These are phyloP conservation scores for Sugiyamaella valdiviana DNA, from an alignment of 805 yeast species.

Conservation along the genomic window DNA sequence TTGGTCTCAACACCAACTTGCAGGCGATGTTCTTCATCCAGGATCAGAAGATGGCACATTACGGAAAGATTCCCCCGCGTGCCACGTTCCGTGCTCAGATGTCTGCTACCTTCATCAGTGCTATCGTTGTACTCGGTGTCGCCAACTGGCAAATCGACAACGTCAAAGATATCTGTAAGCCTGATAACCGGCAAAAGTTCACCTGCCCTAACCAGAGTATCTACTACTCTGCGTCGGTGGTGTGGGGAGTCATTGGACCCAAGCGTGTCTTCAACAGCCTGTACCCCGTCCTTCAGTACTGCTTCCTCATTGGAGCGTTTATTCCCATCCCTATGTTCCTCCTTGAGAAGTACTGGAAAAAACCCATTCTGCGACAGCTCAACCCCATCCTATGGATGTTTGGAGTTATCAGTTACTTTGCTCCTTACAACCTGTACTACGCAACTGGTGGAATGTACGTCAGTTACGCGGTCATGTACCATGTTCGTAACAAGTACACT, in stretches of 20 bases:
- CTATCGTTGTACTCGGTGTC: constrained; percentile 26
- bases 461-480: constrained; percentile 41
- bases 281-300: constrained; percentile 21
- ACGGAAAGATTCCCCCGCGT: constrained; percentile 38
- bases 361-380: neutral
- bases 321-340: constrained; percentile 12
- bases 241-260: constrained; percentile 44
- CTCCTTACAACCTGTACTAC: constrained; percentile 31
- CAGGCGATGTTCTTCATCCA: constrained; percentile 58
- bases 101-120: constrained; percentile 35
- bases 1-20: constrained; percentile 40
- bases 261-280: constrained; percentile 36
- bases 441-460: constrained; percentile 38
- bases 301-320: constrained; percentile 22
- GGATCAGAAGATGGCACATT: constrained; percentile 46
- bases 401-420: constrained; percentile 9
- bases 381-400: neutral
- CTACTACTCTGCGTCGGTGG: constrained; percentile 44
- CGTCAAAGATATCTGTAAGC: constrained; percentile 27
- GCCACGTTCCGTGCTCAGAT: constrained; percentile 37
- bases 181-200: constrained; percentile 29
- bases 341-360: constrained; percentile 1
- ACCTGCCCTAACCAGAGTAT: constrained; percentile 34
- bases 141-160: constrained; percentile 25
- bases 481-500: constrained; percentile 37